Base-by-base conservation (phyloP, 805 yeast species). In the Nakazawaea populi region DNA sequence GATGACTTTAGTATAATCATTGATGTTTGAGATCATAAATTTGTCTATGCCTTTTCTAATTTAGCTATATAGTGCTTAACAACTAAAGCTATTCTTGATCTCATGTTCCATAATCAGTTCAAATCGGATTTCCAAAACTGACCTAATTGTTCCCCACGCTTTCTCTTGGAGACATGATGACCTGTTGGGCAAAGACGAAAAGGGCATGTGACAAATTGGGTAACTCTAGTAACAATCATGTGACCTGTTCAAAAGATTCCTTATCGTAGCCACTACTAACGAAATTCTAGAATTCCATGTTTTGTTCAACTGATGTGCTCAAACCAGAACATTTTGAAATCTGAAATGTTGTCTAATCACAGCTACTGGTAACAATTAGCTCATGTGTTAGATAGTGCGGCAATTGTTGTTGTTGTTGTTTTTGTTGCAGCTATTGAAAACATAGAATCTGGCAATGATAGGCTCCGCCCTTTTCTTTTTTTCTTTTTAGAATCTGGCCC, bases 1-100 rank as follows among this genome's bases (percentile, higher is more conserved):
- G 62, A 60, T 44, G 47, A 51, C 11, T 62, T 62, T 59, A 44
- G 24, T 9, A 36, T 42, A 18, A 42, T 18, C 24, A 30, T 44
- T 36, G 31, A 35, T 31, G 6, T 39, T 14, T 34, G 12, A 42
- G 29, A 24, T 18, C 43, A 24, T 18, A 2, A 9, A 14, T 40
- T 40, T n/a, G 29, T 12, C 29, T 6, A 10, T 8, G 8, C 4
- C 8, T 40, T 1, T 8, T 24, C 9, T 24, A 9, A 28, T 40
- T 8, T 18, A 24, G 7, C 28, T 14, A 2, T 28, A 32, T 8
- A 32, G 35, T 32, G 35, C 8, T 32, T 32, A 32, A 32, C 35
- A 32, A 32, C 11, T 9, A 32, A 11, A 32, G 8, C 35, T 32
- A 32, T 11, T 32, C 35, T 32, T 32, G 35, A 32, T 9, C 35